Percentiles rank a stretch among this genome's conserved stretches.
Conservation (phyloP, 23 red algal species). For the Agarophyton chilense region DNA sequence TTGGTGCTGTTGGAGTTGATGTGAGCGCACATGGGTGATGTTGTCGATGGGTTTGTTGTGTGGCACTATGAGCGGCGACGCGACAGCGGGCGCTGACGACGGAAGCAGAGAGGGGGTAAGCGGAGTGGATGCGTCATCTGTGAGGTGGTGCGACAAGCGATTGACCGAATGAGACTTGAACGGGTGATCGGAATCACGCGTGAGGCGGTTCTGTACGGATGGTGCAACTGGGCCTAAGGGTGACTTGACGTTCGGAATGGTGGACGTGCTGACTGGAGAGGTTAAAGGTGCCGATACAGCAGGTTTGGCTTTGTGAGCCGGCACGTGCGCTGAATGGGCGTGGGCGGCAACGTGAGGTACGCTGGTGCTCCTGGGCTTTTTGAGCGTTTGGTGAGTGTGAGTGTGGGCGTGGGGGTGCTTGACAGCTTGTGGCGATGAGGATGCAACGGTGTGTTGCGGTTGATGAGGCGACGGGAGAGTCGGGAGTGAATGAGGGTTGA, state of each 20-base stretch:
- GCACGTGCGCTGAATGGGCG: background rate
- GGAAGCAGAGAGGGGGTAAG: background rate
- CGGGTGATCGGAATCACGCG: background rate
- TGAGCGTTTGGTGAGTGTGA: background rate
- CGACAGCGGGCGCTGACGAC: background rate
- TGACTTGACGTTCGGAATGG: slow-evolving; percentile 42
- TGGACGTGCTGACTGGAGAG: slow-evolving; percentile 31
- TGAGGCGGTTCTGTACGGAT: background rate
- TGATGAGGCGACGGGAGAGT: no score
- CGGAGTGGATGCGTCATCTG: background rate
- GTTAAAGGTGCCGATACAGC: background rate
- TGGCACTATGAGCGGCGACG: background rate
- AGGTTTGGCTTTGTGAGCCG: background rate
- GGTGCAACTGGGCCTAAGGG: background rate
- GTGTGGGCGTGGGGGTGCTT: background rate
- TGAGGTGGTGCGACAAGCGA: background rate
- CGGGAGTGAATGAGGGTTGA: background rate
- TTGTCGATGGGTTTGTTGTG: background rate
- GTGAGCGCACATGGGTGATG: background rate
- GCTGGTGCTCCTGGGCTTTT: background rate
- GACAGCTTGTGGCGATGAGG: background rate
- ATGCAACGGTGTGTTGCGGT: background rate
- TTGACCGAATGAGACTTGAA: background rate
- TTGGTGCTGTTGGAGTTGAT: background rate
- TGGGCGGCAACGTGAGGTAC: background rate